These are phyloP conservation scores for Stellera chamaejasme DNA, from an alignment of 345 rosid genomes.

Conservation along the genomic window DNA sequence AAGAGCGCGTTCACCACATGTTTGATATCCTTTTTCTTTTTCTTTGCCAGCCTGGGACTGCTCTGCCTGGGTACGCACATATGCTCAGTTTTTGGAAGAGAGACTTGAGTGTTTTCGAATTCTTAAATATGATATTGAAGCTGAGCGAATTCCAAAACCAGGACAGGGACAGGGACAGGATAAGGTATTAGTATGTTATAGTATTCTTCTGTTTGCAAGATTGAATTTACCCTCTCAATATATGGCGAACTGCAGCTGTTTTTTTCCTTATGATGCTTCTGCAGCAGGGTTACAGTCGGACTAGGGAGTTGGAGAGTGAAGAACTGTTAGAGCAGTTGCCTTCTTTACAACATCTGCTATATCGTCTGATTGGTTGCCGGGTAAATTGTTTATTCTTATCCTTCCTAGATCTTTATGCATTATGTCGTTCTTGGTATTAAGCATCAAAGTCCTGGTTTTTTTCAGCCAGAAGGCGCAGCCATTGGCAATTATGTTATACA, in stretches of 20 bases:
- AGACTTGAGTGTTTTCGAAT: constrained; percentile 74
- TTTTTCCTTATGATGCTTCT: not conserved
- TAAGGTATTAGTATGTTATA: constrained; percentile 32
- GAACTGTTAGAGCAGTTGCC: constrained; percentile 77
- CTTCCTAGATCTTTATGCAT: not conserved
- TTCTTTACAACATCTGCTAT: constrained; percentile 63
- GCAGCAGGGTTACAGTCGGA: constrained; percentile 68
- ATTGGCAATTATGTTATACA: constrained; percentile 61
- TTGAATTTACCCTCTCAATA: constrained; percentile 1
- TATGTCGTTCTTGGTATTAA: not conserved
- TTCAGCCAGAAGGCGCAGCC: constrained; percentile 89
- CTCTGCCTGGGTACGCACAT: constrained; percentile 87
- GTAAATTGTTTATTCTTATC: constrained; percentile 21
- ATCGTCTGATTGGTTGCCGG: constrained; percentile 85
- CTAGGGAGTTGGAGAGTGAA: constrained; percentile 68
- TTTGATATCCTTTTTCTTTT: constrained; percentile 6
- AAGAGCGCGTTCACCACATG: not conserved
- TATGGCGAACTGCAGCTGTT: not conserved
- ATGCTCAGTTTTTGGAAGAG: constrained; percentile 82
- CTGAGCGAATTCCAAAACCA: constrained; percentile 68
- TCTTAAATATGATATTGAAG: constrained; percentile 79
- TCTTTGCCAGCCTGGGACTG: constrained; percentile 78
- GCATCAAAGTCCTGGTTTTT: not conserved
- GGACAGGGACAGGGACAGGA: constrained; percentile 64
- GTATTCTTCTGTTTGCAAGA: not conserved